Base-by-base conservation (phyloP, 2,329 filamentous ascomycete genomes). In the Diaporthe amygdali region DNA sequence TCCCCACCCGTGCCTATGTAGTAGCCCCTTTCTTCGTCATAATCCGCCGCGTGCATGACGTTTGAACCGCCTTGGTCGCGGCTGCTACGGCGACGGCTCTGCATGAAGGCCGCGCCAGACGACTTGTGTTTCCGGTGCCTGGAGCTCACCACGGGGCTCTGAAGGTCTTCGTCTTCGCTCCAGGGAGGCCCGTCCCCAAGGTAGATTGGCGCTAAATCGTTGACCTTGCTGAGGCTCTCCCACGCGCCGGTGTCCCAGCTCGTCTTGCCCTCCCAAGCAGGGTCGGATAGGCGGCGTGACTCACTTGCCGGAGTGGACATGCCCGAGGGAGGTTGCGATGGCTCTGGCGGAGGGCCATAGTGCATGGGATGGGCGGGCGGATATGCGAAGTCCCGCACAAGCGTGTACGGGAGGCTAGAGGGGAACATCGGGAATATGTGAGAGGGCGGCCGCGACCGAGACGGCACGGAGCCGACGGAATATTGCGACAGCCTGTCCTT, bases 321-420 rank as follows among this genome's bases (percentile, higher is more conserved):
- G 70, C 92, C 92, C 0, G 95, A 97, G 10, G 90, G 87, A n/a
- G 91, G 90, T 67, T 86, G 84, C 66, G 90, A 91, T 32, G 90
- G 86, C 76, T 95, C 92, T 46, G 92, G 92, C 20, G 94, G 92
- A n/a, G 96, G 93, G 1, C 96, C 96, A 86, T 97, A 97, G 84
- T 98, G 96, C 81, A 98, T 87, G 52, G 94, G 95, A 81, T 98
- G 94, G 69, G 88, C 87, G 32, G 89, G 80, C 39, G 94, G 91
- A 80, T 98, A 99, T 76, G 96, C 96, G 83, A 98, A 99, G 86
- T 99, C 96, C 78, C 96, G 93, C 75, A 99, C 95, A 54, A 94
- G 87, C n/a, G 95, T 91, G 81, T 98, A 98, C 8, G 93, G 83
- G 22, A 98, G 89, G 79, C 91, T 97, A 71, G 95, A 96, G 77